Percentiles rank a stretch among this genome's conserved stretches.
These are phyloP conservation scores for Termitomyces sp. DNA, from an alignment of 768 basidiomycete species.

Conservation along the genomic window DNA sequence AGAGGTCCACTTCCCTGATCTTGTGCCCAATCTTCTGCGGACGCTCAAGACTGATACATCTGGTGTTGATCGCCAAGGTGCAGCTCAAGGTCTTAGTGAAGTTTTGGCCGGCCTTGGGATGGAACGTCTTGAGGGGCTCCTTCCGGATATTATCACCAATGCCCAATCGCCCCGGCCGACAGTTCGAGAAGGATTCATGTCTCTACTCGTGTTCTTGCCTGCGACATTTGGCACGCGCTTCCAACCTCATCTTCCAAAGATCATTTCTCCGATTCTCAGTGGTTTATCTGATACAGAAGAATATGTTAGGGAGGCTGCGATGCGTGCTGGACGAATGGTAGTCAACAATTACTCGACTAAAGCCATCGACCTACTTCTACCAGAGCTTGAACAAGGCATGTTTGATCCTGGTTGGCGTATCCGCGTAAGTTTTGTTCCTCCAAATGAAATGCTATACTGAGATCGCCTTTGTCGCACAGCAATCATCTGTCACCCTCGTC, in stretches of 20 bases:
- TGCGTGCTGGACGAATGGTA: slow-evolving; percentile 98
- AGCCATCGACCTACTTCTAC: slow-evolving; percentile 90
- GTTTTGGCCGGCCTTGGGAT: slow-evolving; percentile 95
- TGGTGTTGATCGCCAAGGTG: slow-evolving; percentile 95
- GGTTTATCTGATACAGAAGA: slow-evolving; percentile 93
- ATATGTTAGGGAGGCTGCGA: slow-evolving; percentile 94
- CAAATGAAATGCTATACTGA: background rate
- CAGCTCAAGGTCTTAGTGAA: slow-evolving; percentile 94
- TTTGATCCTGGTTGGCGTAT: slow-evolving; percentile 95
- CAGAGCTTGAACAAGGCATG: slow-evolving; percentile 92
- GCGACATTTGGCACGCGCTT: slow-evolving; percentile 96
- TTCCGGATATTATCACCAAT: slow-evolving; percentile 91
- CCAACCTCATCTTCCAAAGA: slow-evolving; percentile 92
- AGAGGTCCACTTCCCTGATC: slow-evolving; percentile 90
- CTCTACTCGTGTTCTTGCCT: slow-evolving; percentile 89
- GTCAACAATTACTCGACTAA: slow-evolving; percentile 89
- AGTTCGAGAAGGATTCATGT: slow-evolving; percentile 98
- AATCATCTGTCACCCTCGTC: slow-evolving; percentile 93
- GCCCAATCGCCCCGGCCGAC: slow-evolving; percentile 86
- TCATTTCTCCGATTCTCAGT: slow-evolving; percentile 86
- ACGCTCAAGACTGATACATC: slow-evolving; percentile 91
- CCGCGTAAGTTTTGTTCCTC: slow-evolving; percentile 46
- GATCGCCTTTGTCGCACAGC: slow-evolving; percentile 37
- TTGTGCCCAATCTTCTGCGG: slow-evolving; percentile 83
- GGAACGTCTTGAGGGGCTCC: slow-evolving; percentile 89